These are phyloP conservation scores for Stereocaulon alpinum DNA, from an alignment of 495 filamentous ascomycete genomes.

Conservation along the genomic window DNA sequence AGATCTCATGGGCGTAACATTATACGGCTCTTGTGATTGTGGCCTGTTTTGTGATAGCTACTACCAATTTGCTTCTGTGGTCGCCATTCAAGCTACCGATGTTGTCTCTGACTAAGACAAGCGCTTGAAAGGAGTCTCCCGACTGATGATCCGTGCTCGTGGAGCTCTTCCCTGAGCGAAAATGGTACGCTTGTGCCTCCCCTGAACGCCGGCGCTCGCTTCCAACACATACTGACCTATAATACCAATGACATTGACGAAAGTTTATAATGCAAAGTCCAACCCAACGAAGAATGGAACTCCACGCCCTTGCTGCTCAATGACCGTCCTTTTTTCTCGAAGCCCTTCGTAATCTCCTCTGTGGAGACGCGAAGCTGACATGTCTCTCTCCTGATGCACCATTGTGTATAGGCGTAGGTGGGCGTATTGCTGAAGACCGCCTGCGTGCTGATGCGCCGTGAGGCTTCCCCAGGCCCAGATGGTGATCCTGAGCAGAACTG, in stretches of 20 bases:
- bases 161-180: not conserved
- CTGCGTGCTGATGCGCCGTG: conserved; percentile 17
- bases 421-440: conserved; percentile 28
- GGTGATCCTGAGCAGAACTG: conserved; percentile 25
- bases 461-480: conserved; percentile 14
- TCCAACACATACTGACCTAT: conserved; percentile 1
- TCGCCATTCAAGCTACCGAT: no score
- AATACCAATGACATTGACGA: not conserved
- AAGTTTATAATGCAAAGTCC: not conserved
- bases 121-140: not conserved
- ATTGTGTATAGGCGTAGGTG: conserved; percentile 35
- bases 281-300: not conserved
- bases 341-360: conserved; percentile 21
- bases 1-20: no score
- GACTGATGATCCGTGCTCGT: not conserved
- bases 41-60: no score
- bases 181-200: not conserved
- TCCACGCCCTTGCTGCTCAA: not conserved
- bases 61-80: no score
- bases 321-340: conserved; percentile 8
- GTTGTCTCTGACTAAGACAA: not conserved
- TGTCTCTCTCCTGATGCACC: conserved; percentile 38
- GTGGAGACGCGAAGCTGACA: conserved; percentile 39
- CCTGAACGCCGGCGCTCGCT: conserved; percentile 10
- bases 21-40: no score